Base-by-base conservation (phyloP, 169 alveolate genomes). In the Cyclospora cayetanensis region DNA sequence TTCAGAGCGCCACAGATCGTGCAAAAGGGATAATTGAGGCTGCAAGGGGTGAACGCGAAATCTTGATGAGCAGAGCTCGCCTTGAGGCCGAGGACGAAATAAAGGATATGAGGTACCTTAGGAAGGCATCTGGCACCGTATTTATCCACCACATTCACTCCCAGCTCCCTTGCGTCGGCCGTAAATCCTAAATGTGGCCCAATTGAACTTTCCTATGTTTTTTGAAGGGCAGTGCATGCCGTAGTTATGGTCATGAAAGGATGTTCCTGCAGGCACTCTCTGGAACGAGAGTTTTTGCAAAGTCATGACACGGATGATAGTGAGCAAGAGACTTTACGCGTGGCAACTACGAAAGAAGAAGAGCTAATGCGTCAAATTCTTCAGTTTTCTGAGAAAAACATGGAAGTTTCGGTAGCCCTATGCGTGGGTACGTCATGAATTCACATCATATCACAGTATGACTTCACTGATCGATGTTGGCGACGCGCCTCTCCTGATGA, bases 31-130 rank as follows among this genome's bases (percentile, higher is more conserved):
- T 80, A 55, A 52, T 80, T 52, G 76, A 80, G 12, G 35, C 76
- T 0, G 90, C 90, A 9, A 52, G 50, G 68, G 74, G 90, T 50
- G 90, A 80, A 37, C 90, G 60, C 60, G 76, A 80, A 3, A 20
- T 41, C 7, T 41, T 80, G 7, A 52, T 50, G 90, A 39, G 50
- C 29, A 80, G 90, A 53, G 90, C 90, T 7, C 74, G 90, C 0
- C 76, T 34, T 34, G 90, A 80, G 27, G 90, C 90, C 42, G 90
- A 80, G n/a, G 60, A 52, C 20, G 90, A 80, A 80, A 80, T 80
- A 15, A 34, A 34, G 35, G 76, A 35, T 20, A 50, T 80, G 7
- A 80, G 90, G 90, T 80, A 37, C 43, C 50, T n/a, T 31, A 20
- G 35, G 34, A 66, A 31, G 27, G 3, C 25, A 5, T 31, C 46